Percentiles rank a stretch among this genome's conserved stretches.
These are phyloP conservation scores for Podospora sp. DNA, from an alignment of 495 filamentous ascomycete genomes.

Conservation along the genomic window DNA sequence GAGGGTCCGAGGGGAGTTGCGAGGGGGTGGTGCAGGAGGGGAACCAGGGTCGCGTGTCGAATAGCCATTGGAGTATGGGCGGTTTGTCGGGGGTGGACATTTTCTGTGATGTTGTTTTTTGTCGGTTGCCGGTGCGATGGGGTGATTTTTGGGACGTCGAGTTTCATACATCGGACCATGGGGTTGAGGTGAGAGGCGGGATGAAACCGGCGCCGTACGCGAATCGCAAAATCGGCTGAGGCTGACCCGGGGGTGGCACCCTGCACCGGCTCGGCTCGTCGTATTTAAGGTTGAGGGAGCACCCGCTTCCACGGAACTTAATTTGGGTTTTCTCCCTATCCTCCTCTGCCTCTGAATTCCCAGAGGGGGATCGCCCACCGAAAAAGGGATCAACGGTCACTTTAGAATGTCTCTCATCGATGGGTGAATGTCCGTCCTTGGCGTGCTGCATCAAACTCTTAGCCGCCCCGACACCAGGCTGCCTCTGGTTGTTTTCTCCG, in stretches of 20 bases:
- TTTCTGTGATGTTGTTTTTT: constrained; percentile 1
- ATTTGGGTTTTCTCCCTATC: neutral
- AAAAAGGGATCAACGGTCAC: neutral
- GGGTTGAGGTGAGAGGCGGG: neutral
- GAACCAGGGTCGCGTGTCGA: constrained; percentile 51
- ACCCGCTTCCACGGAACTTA: neutral
- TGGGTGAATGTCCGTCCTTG: no score
- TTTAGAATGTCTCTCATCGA: no score
- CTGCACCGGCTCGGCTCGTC: neutral
- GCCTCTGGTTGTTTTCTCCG: neutral
- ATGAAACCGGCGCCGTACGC: constrained; percentile 18
- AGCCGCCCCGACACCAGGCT: no score
- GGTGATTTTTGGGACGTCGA: neutral
- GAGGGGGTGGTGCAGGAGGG: constrained; percentile 43
- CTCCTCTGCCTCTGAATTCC: neutral
- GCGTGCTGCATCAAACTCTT: no score
- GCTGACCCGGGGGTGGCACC: constrained; percentile 1
- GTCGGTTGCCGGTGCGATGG: constrained; percentile 8
- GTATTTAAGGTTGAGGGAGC: constrained; percentile 4
- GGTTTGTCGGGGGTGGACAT: constrained; percentile 19
- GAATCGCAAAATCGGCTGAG: constrained; percentile 13
- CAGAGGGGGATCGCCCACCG: neutral
- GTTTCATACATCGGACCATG: constrained; percentile 17
- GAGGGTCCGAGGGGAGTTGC: constrained; percentile 40
- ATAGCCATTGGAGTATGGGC: constrained; percentile 47